Percentiles rank a stretch among this genome's conserved stretches.
phyloP scores from a whole-genome alignment of 1,139 yeast genomes.

The Tardiomyces digboiensis region DNA sequence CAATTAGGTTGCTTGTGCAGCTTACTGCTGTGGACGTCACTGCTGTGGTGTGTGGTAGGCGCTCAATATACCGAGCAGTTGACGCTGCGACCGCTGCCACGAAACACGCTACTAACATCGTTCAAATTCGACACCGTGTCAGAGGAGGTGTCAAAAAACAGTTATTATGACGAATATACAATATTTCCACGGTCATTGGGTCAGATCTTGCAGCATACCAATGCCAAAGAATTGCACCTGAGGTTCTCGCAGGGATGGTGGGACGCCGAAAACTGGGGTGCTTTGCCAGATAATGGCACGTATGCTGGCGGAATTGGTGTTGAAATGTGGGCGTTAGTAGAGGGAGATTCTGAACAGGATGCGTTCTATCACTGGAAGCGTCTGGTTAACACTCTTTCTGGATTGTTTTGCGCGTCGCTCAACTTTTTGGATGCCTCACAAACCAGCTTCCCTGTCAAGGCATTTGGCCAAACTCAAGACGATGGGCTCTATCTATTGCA shows the following conservation, averaged over 20 bases:
- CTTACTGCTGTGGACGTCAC: not conserved
- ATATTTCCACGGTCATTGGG: constrained; percentile 77
- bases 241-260: constrained; percentile 94
- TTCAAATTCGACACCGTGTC: constrained; percentile 48
- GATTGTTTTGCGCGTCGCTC: constrained; percentile 90
- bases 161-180: constrained; percentile 32
- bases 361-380: constrained; percentile 63
- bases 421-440: constrained; percentile 76
- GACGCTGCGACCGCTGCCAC: constrained; percentile 56
- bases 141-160: not conserved
- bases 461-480: constrained; percentile 27
- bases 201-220: constrained; percentile 59
- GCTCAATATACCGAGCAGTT: constrained; percentile 46
- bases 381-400: constrained; percentile 71
- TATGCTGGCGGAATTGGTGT: constrained; percentile 93
- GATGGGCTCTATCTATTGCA: constrained; percentile 50
- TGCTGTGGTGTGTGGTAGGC: not conserved
- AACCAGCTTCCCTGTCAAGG: constrained; percentile 60
- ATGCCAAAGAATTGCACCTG: constrained; percentile 67
- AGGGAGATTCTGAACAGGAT: constrained; percentile 43
- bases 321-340: constrained; percentile 82
- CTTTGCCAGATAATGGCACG: constrained; percentile 61
- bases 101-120: constrained; percentile 56
- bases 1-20: not conserved
- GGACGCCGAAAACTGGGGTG: constrained; percentile 88